phyloP scores from a whole-genome alignment of 208 protist species.

The Endotrypanum monterogeii region DNA sequence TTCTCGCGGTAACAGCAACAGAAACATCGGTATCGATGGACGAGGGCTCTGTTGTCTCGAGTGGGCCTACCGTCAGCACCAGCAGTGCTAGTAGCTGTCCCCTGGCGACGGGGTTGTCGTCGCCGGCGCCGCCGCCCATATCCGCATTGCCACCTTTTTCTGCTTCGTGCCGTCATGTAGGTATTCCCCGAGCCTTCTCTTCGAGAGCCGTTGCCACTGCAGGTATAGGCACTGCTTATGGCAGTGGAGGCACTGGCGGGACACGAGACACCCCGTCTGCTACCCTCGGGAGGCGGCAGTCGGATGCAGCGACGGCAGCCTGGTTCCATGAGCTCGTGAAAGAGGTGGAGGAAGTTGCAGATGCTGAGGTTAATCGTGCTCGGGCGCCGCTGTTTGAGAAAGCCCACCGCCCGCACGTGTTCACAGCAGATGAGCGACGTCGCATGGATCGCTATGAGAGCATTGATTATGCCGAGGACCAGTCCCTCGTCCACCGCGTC shows the following conservation, averaged over 20 bases:
- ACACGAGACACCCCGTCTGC: not conserved
- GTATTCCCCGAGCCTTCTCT: not conserved
- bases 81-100: not conserved
- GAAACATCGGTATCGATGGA: not conserved
- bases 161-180: not conserved
- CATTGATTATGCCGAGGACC: conserved; percentile 74
- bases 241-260: not conserved
- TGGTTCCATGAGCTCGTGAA: conserved; percentile 54
- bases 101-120: not conserved
- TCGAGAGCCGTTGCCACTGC: not conserved
- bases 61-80: not conserved
- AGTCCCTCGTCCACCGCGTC: conserved; percentile 53
- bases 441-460: conserved; percentile 84
- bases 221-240: not conserved
- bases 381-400: conserved; percentile 56
- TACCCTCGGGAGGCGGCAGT: conserved; percentile 9
- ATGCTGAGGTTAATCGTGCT: conserved; percentile 44
- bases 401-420: conserved; percentile 50
- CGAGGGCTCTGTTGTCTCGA: not conserved
- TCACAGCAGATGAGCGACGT: conserved; percentile 57
- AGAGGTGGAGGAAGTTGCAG: conserved; percentile 46
- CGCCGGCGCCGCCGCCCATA: not conserved
- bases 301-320: conserved; percentile 39
- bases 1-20: not conserved
- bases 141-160: not conserved